phyloP scores from a whole-genome alignment of 331 rosid species.

The Acacia concinna region DNA sequence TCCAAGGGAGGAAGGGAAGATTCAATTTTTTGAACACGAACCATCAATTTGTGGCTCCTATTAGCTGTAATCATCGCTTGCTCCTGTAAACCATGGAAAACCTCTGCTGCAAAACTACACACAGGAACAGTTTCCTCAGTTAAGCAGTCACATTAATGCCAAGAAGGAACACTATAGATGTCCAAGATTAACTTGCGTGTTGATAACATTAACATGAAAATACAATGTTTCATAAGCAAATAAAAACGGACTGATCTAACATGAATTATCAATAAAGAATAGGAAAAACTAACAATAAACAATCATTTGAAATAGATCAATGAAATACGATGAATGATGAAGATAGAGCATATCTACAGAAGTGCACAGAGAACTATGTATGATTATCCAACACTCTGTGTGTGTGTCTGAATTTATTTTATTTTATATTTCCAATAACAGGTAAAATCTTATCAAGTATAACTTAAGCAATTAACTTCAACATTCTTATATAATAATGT shows the following conservation, averaged over 20 bases:
- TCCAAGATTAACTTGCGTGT: neutral
- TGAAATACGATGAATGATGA: neutral
- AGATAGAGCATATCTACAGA: neutral
- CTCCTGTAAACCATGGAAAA: conserved; percentile 97
- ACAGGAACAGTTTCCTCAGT: conserved; percentile 24
- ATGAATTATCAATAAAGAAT: neutral
- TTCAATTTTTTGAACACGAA: conserved; percentile 80
- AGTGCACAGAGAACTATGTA: neutral
- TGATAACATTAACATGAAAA: conserved; percentile 2
- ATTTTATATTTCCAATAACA: neutral
- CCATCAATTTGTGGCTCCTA: conserved; percentile 82
- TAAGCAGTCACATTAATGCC: conserved; percentile 16
- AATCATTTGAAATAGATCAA: neutral
- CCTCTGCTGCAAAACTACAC: conserved; percentile 92
- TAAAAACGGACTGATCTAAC: neutral
- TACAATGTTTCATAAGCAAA: conserved; percentile 5
- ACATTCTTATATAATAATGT: neutral
- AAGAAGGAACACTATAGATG: conserved; percentile 3
- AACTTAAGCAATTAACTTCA: conserved; percentile 6
- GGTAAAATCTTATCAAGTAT: neutral
- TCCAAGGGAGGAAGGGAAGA: conserved; percentile 89
- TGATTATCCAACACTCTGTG: neutral
- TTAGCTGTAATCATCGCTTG: conserved; percentile 83
- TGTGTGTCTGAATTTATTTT: conserved; percentile 7
- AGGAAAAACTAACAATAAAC: neutral